Base-by-base conservation (phyloP, 2,329 filamentous ascomycete species). In the Thermoascus crustaceus region DNA sequence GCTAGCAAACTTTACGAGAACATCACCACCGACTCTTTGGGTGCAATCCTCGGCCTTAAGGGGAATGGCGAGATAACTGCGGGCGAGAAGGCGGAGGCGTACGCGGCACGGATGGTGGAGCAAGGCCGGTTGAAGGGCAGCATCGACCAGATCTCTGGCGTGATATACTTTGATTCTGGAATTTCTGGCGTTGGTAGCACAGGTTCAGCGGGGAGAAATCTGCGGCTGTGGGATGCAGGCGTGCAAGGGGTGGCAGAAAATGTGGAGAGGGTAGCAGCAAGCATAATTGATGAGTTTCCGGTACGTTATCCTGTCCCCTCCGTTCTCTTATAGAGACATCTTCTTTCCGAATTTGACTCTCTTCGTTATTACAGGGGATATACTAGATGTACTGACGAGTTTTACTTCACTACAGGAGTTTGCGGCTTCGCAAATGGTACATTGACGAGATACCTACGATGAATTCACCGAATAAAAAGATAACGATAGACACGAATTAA, bases 21-120 rank as follows among this genome's bases (percentile, higher is more conserved):
- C 55, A 88, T 89, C 42, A 71, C 72, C 3, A 79, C 86, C 47
- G 80, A 83, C 38, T 79, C 80, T 17, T 71, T 98, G 1, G 91
- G 81, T 0, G 66, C 72, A 24, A 72, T 95, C 23, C 68, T 98
- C 9, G 87, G 85, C 0, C 71, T 95, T 4, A 77, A 85, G 36
- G 53, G 50, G 17, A 58, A 54, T 10, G 56, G 52, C 9, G 60
- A 67, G 24, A 44, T 63, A 4, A 64, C 63, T 2, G 64, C 63
- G 39, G 77, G 76, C 0, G 83, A 84, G 34, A 82, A 80, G 58
- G 89, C 89, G 3, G 91, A 98, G 67, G 80, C 83, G 39, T 95
- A 91, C 35, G 91, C 89, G 8, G 87, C 89, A 4, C 75, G 78
- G 49, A 98, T 98, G 91, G 85, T 98, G 50, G 88, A 96, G 67